These are phyloP conservation scores for Dactylellina sp. DNA, from an alignment of 2,329 filamentous ascomycete species.

Conservation along the genomic window DNA sequence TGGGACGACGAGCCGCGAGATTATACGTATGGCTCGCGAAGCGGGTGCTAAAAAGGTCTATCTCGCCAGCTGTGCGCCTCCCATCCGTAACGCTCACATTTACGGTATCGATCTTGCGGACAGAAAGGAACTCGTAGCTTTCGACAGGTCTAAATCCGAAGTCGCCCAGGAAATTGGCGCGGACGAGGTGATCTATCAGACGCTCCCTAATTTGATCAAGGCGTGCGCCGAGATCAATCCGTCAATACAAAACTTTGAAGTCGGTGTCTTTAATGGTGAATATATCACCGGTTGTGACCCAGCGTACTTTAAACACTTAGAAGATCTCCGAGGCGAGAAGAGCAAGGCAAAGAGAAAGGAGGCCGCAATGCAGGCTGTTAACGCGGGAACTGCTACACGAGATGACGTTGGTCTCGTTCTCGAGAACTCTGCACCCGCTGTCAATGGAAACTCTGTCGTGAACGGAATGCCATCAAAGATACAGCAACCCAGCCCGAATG, in stretches of 20 bases:
- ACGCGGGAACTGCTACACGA: constrained; percentile 72
- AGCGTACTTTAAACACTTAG: constrained; percentile 84
- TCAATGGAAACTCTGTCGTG: constrained; percentile 64
- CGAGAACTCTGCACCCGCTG: constrained; percentile 71
- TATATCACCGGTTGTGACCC: constrained; percentile 84
- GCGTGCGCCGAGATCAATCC: constrained; percentile 78
- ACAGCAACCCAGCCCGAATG: constrained; percentile 53
- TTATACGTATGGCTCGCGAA: constrained; percentile 85
- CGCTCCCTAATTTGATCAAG: constrained; percentile 80
- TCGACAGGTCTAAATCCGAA: constrained; percentile 72
- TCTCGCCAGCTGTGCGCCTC: constrained; percentile 83
- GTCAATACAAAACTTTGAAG: constrained; percentile 77
- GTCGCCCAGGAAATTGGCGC: constrained; percentile 78
- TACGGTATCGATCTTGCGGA: constrained; percentile 83
- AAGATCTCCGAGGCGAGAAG: constrained; percentile 77
- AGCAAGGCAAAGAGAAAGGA: constrained; percentile 75
- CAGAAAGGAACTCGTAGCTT: constrained; percentile 77
- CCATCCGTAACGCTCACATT: constrained; percentile 85
- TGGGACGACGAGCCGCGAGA: constrained; percentile 83
- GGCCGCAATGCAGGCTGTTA: constrained; percentile 73
- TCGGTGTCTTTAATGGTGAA: constrained; percentile 89
- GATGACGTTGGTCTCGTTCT: constrained; percentile 70
- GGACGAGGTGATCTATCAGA: constrained; percentile 81
- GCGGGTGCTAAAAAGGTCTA: constrained; percentile 84
- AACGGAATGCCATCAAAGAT: constrained; percentile 41